Evolutionary conservation across 495 filamentous ascomycete genomes (phyloP).

Genomic region (Oleoguttula mirabilis): DNA sequence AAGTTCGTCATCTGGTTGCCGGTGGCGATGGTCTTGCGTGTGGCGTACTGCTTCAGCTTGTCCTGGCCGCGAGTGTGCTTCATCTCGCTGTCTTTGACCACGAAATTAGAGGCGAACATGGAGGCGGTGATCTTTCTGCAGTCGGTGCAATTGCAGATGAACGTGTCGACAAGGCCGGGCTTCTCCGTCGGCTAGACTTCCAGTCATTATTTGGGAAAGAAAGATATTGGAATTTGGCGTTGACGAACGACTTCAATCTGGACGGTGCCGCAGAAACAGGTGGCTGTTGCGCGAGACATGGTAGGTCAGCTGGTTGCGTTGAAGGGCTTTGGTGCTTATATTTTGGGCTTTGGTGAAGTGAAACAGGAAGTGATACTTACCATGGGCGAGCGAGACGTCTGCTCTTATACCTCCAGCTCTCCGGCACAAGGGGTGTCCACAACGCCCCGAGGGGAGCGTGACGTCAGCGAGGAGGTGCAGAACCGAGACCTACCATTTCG

Average conservation of each 20-base stretch:
- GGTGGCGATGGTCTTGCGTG: conserved; percentile 32
- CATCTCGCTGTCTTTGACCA: conserved; percentile 32
- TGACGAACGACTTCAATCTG: conserved; percentile 39
- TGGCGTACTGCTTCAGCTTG: conserved; percentile 32
- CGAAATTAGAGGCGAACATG: conserved; percentile 48
- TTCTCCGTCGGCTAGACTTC: conserved; percentile 21
- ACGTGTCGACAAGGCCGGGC: conserved; percentile 36
- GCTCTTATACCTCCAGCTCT: too few relatives aligned
- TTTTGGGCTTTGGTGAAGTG: too few relatives aligned
- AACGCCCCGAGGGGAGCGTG: too few relatives aligned
- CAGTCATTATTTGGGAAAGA: conserved; percentile 1
- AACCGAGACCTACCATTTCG: too few relatives aligned
- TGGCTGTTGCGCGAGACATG: conserved; percentile 45
- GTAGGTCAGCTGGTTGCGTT: too few relatives aligned
- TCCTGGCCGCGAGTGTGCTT: conserved; percentile 37
- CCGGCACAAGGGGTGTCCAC: too few relatives aligned
- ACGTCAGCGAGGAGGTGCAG: too few relatives aligned
- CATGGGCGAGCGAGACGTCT: too few relatives aligned
- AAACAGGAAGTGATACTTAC: too few relatives aligned
- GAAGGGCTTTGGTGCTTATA: too few relatives aligned
- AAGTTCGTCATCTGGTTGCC: conserved; percentile 42
- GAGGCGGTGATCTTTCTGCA: conserved; percentile 49
- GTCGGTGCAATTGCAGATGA: conserved; percentile 47
- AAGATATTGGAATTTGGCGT: conserved; percentile 2
- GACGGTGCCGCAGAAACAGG: conserved; percentile 44